Evolutionary conservation across 2,329 filamentous ascomycete species (phyloP), one percentile per base, ranked within the genome.

Genomic region (Thielaviopsis cerberus): DNA sequence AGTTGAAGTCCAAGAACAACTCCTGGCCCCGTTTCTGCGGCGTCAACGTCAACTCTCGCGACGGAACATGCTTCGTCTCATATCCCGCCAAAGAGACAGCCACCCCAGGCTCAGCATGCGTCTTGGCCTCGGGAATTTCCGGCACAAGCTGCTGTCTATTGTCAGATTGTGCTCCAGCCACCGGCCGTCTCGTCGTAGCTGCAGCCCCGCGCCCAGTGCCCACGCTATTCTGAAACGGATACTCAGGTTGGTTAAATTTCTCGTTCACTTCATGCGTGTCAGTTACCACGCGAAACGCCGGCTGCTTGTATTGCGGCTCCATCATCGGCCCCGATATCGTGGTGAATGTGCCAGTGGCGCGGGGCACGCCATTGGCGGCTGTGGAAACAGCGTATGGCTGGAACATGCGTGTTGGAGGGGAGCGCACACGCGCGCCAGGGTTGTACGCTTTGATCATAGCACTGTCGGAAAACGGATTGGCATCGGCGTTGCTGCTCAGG

Each of bases 1-100:
- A 80, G 61, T 74, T 72, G 61, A 81, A 77, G 62, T 76, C 76
- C 63, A 81, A 65, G 62, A 77, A 83, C 60, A 87, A 65, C 65
- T 86, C 82, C 25, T 83, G 79, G 0, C 84, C 83, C 54, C 80
- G 74, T 61, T 81, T 71, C 59, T 80, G 82, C 2, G 84, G 84
- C 52, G 83, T 87, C 64, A 87, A 82, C 63, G 81, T 72, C 80
- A 81, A 83, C 1, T 74, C 0, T 80, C 80, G 41, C 75, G 77
- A 37, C 67, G 68, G 0, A 75, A 74, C 50, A 74, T 64, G 25
- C 65, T 63, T n/a, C 45, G 34, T 30, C 20, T 41, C 62, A 62
- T 30, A n/a, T n/a, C 27, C 27, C 27, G 27, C 27, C 27, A 11
- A 30, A 6, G 27, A 6, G 11, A 30, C 27, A 6, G 27, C 27